Conservation (phyloP, 1,284 basidiomycete genomes). For the Volvariella surrecta region DNA sequence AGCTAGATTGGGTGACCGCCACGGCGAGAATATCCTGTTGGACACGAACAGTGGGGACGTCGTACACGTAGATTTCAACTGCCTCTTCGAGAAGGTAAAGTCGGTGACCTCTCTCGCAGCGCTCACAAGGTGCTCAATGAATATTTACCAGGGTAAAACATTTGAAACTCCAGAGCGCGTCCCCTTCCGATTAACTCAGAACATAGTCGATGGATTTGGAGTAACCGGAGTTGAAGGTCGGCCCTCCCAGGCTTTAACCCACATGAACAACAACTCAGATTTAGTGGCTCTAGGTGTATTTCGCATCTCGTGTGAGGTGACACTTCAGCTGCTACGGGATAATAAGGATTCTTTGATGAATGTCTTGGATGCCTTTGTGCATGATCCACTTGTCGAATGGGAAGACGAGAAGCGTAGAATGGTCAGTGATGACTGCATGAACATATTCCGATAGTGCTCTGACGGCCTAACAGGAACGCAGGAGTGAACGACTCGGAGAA, state of each 20-base stretch:
- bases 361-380: conserved; percentile 95
- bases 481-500: conserved; percentile 19
- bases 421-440: conserved; percentile 25
- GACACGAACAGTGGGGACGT: conserved; percentile 87
- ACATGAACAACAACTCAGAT: not conserved
- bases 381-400: conserved; percentile 98
- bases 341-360: conserved; percentile 96
- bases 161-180: conserved; percentile 91
- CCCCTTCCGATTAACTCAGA: conserved; percentile 94
- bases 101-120: not conserved
- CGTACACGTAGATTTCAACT: conserved; percentile 98
- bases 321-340: conserved; percentile 79
- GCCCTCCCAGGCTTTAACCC: conserved; percentile 12
- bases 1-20: conserved; percentile 87
- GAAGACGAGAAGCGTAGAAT: conserved; percentile 66
- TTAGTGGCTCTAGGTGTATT: conserved; percentile 62
- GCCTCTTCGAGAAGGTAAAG: conserved; percentile 88
- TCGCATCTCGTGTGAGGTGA: conserved; percentile 89
- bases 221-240: conserved; percentile 89
- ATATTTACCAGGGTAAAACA: conserved; percentile 57
- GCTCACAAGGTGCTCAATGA: not conserved
- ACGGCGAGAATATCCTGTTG: conserved; percentile 95
- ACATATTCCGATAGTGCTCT: conserved; percentile 3
- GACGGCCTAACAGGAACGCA: conserved; percentile 19
- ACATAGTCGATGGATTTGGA: conserved; percentile 89